Percentiles rank a stretch among this genome's conserved stretches.
These are phyloP conservation scores for Candida succiphila DNA, from an alignment of 805 yeast species.

Conservation along the genomic window DNA sequence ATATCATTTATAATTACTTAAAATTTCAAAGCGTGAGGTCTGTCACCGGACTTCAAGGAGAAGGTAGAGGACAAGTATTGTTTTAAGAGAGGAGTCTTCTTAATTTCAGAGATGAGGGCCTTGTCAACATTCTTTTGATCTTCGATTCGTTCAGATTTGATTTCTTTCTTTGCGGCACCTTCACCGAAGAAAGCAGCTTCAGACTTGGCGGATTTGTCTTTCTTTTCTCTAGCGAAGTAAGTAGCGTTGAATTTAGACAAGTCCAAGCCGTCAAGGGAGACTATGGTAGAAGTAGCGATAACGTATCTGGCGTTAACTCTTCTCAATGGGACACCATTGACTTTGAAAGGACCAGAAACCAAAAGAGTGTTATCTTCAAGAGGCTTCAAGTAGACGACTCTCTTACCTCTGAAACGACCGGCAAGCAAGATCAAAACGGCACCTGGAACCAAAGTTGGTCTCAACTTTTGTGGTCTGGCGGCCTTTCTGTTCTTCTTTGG, in stretches of 20 bases:
- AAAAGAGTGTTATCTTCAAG: constrained; percentile 97
- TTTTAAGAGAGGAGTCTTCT: constrained; percentile 95
- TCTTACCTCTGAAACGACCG: constrained; percentile 99
- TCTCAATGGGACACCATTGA: constrained; percentile 99
- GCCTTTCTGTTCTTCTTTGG: constrained; percentile 87
- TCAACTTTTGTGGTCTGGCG: constrained; percentile 87
- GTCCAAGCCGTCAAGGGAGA: constrained; percentile 68
- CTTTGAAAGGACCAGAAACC: constrained; percentile 98
- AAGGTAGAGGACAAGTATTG: constrained; percentile 93
- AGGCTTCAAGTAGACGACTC: constrained; percentile 95
- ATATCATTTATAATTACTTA: too few species aligned
- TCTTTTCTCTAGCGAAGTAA: constrained; percentile 95
- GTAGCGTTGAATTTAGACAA: constrained; percentile 86
- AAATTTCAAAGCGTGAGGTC: constrained; percentile 96
- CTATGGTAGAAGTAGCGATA: constrained; percentile 94
- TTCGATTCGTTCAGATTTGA: constrained; percentile 89
- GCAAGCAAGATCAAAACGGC: constrained; percentile 78
- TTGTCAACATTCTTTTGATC: constrained; percentile 96
- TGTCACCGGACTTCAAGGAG: constrained; percentile 97
- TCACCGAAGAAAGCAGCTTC: constrained; percentile 90
- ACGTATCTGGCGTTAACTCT: constrained; percentile 99
- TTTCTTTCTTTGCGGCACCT: constrained; percentile 69
- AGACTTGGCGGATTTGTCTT: constrained; percentile 71
- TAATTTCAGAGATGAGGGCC: constrained; percentile 85
- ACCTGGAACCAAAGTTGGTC: constrained; percentile 49